Evolutionary conservation across 2,329 filamentous ascomycete species (phyloP), one percentile per base, ranked within the genome.

Genomic region (Colletotrichum kahawae): DNA sequence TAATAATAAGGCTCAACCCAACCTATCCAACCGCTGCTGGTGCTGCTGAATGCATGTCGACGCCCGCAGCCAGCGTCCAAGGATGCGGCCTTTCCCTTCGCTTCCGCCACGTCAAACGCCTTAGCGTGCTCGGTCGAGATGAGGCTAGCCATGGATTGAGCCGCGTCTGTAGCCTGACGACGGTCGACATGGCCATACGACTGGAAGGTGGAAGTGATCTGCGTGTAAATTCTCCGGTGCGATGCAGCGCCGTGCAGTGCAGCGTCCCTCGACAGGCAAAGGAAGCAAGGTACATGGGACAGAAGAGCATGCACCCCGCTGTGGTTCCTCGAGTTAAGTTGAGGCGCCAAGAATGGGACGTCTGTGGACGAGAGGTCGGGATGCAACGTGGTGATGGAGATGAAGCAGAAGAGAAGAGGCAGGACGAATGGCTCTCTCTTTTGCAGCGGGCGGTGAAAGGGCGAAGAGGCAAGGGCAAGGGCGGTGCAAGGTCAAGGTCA

Each of bases 251-350:
- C 59, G 33, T 24, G 29, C 29, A n/a, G 16, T n/a, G 34, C 48
- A 65, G 48, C 24, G 21, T 13, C 21, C 48, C 38, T 57, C 38
- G 63, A 57, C 29, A 27, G 36, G 57, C 62, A 38, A 21, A 51
- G 31, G 13, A 9, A 57, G 69, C 63, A 68, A 68, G 73, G 73
- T 67, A n/a, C 73, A 68, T 64, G 64, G 62, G 73, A 21, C 31
- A 56, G 16, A 18, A 62, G 31, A 56, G 14, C n/a, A 27, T 54
- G 43, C 29, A 72, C 72, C 69, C 63, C 56, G 63, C 69, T 48
- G 56, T 16, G 33, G 62, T n/a, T 67, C 24, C 62, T 72, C 54
- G n/a, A 48, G 62, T 57, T 18, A 33, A 62, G 36, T 60, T 62
- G 56, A 62, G 18, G 67, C 21, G 67, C 67, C 67, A 69, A 69